These are phyloP conservation scores for Xylariaceae sp. DNA, from an alignment of 2,329 filamentous ascomycete species.

Conservation along the genomic window DNA sequence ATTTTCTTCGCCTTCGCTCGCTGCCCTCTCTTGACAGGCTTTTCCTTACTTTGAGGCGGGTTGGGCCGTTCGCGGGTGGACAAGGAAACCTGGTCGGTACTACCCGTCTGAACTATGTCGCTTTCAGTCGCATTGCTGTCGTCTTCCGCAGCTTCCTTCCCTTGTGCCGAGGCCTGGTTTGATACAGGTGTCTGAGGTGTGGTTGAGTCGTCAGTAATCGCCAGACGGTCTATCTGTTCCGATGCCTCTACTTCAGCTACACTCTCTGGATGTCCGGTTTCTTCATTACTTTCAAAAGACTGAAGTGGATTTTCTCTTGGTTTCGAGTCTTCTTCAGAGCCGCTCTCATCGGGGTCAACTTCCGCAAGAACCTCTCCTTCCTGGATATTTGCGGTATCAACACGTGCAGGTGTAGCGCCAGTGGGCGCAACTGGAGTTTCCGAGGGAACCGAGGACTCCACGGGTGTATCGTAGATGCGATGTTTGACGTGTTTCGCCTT, in stretches of 20 bases:
- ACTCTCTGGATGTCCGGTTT: constrained; percentile 20
- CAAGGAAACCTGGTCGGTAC: constrained; percentile 31
- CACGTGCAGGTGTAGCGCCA: background rate
- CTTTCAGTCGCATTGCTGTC: constrained; percentile 24
- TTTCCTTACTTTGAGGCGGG: constrained; percentile 39
- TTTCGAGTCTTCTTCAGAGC: constrained; percentile 22
- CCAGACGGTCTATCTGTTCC: constrained; percentile 21
- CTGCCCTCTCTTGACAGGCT: constrained; percentile 63
- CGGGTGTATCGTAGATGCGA: constrained; percentile 38
- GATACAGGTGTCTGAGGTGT: constrained; percentile 3
- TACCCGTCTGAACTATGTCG: constrained; percentile 26
- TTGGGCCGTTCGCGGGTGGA: constrained; percentile 20
- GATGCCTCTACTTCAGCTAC: constrained; percentile 20
- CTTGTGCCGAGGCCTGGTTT: constrained; percentile 22
- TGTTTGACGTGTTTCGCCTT: constrained; percentile 75
- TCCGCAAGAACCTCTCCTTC: constrained; percentile 29
- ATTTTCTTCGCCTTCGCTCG: constrained; percentile 80
- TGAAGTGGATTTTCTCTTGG: constrained; percentile 35
- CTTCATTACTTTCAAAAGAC: constrained; percentile 24
- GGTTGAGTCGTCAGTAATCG: constrained; percentile 13
- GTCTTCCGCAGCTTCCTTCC: constrained; percentile 35
- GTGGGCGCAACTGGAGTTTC: constrained; percentile 7
- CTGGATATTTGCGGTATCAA: constrained; percentile 12
- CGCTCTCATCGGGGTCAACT: constrained; percentile 28
- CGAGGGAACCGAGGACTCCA: constrained; percentile 11